Evolutionary conservation across 345 rosid genomes (phyloP).

Genomic region (Eucalyptus virginea): DNA sequence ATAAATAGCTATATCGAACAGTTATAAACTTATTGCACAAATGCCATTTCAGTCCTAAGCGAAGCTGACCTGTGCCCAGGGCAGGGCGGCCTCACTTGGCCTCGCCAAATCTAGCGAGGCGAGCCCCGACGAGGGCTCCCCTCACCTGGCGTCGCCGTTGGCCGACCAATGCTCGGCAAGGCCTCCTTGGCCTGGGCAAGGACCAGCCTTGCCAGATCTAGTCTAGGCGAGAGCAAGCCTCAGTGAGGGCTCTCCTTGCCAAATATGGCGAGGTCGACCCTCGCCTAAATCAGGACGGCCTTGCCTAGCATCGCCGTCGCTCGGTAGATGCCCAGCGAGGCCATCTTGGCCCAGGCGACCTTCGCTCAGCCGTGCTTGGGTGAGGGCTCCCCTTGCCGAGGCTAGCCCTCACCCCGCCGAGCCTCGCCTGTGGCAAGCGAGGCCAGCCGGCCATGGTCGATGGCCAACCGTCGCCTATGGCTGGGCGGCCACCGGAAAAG

Average conservation of each 20-base stretch:
- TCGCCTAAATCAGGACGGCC: fast-evolving
- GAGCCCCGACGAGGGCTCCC: too few species aligned
- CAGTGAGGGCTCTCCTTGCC: too few species aligned
- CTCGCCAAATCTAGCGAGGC: too few species aligned
- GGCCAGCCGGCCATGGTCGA: fast-evolving
- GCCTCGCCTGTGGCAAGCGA: fast-evolving
- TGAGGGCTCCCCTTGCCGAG: fast-evolving
- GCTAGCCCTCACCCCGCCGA: fast-evolving
- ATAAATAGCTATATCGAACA: too few species aligned
- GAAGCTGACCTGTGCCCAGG: fast-evolving
- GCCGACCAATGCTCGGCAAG: fast-evolving
- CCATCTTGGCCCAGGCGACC: fast-evolving
- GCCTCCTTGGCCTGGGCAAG: too few species aligned
- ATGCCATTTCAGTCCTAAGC: too few species aligned
- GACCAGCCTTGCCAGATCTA: fast-evolving
- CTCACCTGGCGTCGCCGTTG: fast-evolving
- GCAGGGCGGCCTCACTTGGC: fast-evolving
- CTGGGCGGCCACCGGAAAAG: fast-evolving
- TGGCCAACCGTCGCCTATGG: fast-evolving
- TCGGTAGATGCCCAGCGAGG: fast-evolving
- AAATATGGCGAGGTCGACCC: fast-evolving
- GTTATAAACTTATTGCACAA: too few species aligned
- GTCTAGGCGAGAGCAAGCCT: too few species aligned
- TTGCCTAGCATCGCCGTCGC: fast-evolving
- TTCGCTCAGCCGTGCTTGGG: fast-evolving